Evolutionary conservation across 2,329 filamentous ascomycete species (phyloP), one percentile per base, ranked within the genome.

Genomic region (Whalleya microplaca): DNA sequence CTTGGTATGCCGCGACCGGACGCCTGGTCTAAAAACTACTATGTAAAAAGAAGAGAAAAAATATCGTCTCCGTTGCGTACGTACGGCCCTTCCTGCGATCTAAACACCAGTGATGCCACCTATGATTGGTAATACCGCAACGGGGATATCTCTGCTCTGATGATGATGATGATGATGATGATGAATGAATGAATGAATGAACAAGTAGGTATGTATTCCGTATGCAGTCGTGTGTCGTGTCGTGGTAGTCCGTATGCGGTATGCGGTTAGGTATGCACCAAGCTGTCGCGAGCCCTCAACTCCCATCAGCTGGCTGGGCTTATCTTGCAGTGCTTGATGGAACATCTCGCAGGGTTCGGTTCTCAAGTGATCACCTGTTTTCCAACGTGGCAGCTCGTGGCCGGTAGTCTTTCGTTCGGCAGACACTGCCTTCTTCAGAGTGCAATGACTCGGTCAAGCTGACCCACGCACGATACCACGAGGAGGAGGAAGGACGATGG

Each of bases 301-400:
- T 9, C 44, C 29, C 32, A 52, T 45, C 41, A 21, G 21, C 32
- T 45, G 14, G 16, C 45, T 32, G 45, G 20, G 41, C 32, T 37
- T 37, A 37, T 37, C 9, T 14, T 6, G 5, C 27, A 6, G 27
- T 29, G n/a, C n/a, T n/a, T 16, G 14, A 55, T 27, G 46, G 21
- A 27, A 48, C 32, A 21, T 42, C 46, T 44, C 41, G 47, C 23
- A 23, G 45, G 21, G 12, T 40, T 19, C 14, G 32, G 42, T 29
- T 21, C 29, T 53, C 29, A 40, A 45, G 41, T 46, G 41, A 32
- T 53, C 48, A 32, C 45, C 12, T n/a, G 37, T 42, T 54, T 44
- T 32, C 41, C 58, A 40, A 55, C 54, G 58, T 55, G 51, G 53
- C 47, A 41, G 37, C 48, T 12, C 54, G 58, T 55, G 51, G 53